phyloP scores from a whole-genome alignment of 2,329 filamentous ascomycete species.

The Cytospora schulzeri region DNA sequence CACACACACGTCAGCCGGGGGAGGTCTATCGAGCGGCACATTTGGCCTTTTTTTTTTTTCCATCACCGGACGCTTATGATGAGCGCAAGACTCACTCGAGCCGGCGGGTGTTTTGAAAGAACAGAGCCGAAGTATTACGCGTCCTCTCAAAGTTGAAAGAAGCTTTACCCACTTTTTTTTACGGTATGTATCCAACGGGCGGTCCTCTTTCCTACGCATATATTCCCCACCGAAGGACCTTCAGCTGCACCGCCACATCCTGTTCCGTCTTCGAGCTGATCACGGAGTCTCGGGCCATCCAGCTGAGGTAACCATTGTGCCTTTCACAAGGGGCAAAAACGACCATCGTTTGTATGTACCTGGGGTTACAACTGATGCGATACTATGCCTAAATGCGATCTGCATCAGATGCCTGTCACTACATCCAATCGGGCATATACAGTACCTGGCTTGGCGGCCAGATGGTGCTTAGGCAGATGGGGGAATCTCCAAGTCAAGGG shows the following conservation, averaged over 20 bases:
- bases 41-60: not conserved
- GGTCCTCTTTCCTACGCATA: too few relatives aligned
- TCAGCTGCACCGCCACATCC: too few relatives aligned
- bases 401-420: not conserved
- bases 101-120: not conserved
- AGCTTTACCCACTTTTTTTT: too few relatives aligned
- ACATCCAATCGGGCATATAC: not conserved
- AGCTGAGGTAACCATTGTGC: not conserved
- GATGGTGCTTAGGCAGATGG: too few relatives aligned
- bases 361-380: too few relatives aligned
- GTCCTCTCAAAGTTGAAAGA: not conserved
- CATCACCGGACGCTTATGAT: not conserved
- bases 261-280: too few relatives aligned
- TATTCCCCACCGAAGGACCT: not conserved
- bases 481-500: not conserved
- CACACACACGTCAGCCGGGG: not conserved
- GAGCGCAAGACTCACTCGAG: too few relatives aligned
- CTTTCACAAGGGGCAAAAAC: too few relatives aligned
- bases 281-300: not conserved
- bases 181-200: too few relatives aligned
- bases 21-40: not conserved
- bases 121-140: not conserved
- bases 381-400: not conserved
- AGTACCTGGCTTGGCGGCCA: too few relatives aligned
- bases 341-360: too few relatives aligned